Base-by-base conservation (phyloP, 2,329 filamentous ascomycete species). In the Calonectria hawksworthii region DNA sequence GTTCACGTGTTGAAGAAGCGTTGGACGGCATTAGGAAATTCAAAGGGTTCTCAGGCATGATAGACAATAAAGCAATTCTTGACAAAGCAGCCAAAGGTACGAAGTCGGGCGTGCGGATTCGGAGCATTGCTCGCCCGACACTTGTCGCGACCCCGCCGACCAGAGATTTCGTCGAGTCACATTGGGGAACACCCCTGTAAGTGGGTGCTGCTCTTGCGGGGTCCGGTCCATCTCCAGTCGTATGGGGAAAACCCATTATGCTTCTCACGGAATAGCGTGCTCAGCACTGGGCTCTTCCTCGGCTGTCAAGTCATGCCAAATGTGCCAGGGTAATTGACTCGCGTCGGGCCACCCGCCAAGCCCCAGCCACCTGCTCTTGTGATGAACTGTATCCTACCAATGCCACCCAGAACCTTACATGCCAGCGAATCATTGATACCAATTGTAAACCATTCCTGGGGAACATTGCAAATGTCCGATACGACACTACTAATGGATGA, bases 1-100 rank as follows among this genome's bases (percentile, higher is more conserved):
- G 69, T 51, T 4, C 61, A 59, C 9, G 36, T 44, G 4, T 26
- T 72, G 32, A 66, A 28, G 41, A 72, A 63, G 13, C 69, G 69
- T 14, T 72, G 69, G 69, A 72, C 41, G 2, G 30, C 32, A 13
- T 41, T 68, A 50, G 65, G 50, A 16, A 51, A 68, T 30, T 32
- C 38, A 5, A 65, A 65, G 18, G 26, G 23, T 8, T 11, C 34
- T 14, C 18, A n/a, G 10, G 23, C 32, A 23, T 23, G 14, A 59
- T 36, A 36, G 54, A 26, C 30, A 38, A 59, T 59, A 16, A 34
- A 36, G n/a, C 21, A 16, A 38, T 36, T 59, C 21, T 13, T 13
- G 18, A 26, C 30, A 34, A 36, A 10, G 30, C 32, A 30, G 32
- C 8, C 11, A 13, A 23, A 36, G 21, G 30, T 21, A 26, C n/a